A percentile compares a stretch with the other conserved stretches of the same genome.
phyloP scores from a whole-genome alignment of 768 basidiomycete species.

The Lanmaoa rubissima region DNA sequence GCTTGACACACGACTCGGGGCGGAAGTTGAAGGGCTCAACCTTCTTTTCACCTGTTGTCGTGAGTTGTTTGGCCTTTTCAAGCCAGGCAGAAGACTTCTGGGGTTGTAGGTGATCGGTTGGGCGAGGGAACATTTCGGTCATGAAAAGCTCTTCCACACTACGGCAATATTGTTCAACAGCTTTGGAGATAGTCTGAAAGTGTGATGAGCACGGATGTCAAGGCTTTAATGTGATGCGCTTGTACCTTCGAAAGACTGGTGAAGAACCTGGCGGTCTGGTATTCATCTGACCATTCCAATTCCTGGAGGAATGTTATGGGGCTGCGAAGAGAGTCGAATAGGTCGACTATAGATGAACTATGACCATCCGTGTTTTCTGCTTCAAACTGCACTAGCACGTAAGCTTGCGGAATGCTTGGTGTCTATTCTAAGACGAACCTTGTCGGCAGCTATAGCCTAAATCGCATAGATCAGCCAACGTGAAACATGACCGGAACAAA shows the following conservation, averaged over 20 bases:
- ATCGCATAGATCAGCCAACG: slow-evolving; percentile 8
- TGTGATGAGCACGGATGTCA: neutral
- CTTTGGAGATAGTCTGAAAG: slow-evolving; percentile 81
- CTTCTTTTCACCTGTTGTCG: slow-evolving; percentile 81
- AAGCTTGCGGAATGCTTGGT: neutral
- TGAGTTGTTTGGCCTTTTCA: slow-evolving; percentile 78
- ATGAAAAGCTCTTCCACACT: slow-evolving; percentile 87
- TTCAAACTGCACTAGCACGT: slow-evolving; percentile 55
- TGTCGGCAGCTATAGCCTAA: slow-evolving; percentile 80
- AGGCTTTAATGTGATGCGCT: neutral
- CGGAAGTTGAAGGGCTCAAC: slow-evolving; percentile 94
- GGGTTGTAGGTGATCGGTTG: slow-evolving; percentile 73
- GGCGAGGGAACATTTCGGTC: slow-evolving; percentile 91
- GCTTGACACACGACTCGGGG: slow-evolving; percentile 91
- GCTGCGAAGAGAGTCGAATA: slow-evolving; percentile 91
- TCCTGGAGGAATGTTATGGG: slow-evolving; percentile 87
- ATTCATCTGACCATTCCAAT: slow-evolving; percentile 89
- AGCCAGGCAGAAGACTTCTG: slow-evolving; percentile 88
- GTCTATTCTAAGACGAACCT: slow-evolving; percentile 42
- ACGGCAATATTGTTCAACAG: slow-evolving; percentile 88
- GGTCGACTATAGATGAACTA: slow-evolving; percentile 95
- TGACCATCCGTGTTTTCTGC: slow-evolving; percentile 77
- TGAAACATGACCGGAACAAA: neutral
- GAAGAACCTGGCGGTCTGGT: slow-evolving; percentile 86
- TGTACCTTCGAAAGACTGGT: slow-evolving; percentile 85